A percentile compares a stretch with the other conserved stretches of the same genome.
Conservation (phyloP, 306 rosid genomes). For the Datisca glomerata region DNA sequence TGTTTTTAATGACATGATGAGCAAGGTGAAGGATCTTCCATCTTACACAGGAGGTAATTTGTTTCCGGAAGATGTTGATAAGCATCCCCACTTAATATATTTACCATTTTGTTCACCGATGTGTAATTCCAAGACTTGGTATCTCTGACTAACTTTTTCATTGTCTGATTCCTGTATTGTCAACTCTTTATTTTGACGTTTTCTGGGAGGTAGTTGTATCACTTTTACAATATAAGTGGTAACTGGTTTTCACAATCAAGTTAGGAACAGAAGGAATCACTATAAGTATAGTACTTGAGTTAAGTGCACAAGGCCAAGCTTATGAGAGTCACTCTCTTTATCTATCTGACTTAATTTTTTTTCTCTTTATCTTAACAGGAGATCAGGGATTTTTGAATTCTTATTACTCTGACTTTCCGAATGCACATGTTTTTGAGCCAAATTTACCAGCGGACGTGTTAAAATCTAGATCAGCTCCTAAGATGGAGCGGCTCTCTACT, state of each 20-base stretch:
- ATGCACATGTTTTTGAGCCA: conserved; percentile 89
- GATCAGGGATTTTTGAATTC: conserved; percentile 99
- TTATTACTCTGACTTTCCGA: conserved; percentile 74
- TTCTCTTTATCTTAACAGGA: conserved; percentile 35
- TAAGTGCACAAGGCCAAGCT: too few species aligned
- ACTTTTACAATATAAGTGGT: not conserved
- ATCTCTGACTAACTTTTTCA: too few species aligned
- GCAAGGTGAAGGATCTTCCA: conserved; percentile 51
- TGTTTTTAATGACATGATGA: conserved; percentile 82
- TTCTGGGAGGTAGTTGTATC: not conserved
- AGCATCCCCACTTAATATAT: too few species aligned
- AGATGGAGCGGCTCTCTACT: conserved; percentile 96
- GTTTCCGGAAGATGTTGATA: too few species aligned
- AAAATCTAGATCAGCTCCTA: conserved; percentile 58
- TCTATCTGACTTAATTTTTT: conserved; percentile 1
- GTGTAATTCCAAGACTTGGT: not conserved
- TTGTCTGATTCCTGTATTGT: too few species aligned
- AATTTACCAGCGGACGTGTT: conserved; percentile 35
- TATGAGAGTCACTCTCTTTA: not conserved
- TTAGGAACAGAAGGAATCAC: not conserved
- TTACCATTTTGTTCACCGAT: too few species aligned
- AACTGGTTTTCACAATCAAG: not conserved
- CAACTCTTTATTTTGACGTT: not conserved
- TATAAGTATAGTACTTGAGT: too few species aligned
- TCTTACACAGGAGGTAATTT: conserved; percentile 89